Base-by-base conservation (phyloP, 2,329 filamentous ascomycete species). In the Microdochium paspali region DNA sequence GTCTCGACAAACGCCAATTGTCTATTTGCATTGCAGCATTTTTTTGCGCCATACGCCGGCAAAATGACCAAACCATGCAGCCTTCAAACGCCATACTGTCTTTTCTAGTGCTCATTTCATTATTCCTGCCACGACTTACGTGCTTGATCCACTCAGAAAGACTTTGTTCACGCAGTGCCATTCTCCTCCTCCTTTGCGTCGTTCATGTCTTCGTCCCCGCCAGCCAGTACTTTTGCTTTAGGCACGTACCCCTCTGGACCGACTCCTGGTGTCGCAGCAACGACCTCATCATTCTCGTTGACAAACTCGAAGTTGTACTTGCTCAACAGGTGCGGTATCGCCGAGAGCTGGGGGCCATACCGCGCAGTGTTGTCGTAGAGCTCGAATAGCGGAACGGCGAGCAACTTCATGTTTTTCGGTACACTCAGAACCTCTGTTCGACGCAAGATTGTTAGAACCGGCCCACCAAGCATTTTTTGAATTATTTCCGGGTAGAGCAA, bases 331-430 rank as follows among this genome's bases (percentile, higher is more conserved):
- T 98, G 93, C 0, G 93, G 93, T 48, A 98, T 97, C 1, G 93
- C 93, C 1, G 90, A 95, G 15, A 98, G 81, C 64, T 98, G 93
- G 4, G 93, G 93, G 0, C 93, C 93, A 63, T 98, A 98, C 50
- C 93, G 78, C 12, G 85, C 86, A 1, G 89, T 95, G 67, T 98
- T 98, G 61, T 98, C 93, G 72, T 98, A 98, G 32, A 98, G 81
- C 70, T 98, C 93, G 68, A 97, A 97, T 1, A 98, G 76, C 1
- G 93, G 93, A 1, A 98, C 93, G 1, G 93, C 93, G 35, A 98
- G 84, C 23, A 98, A 82, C 66, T 98, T 98, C 93, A 98, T 97
- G 70, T 98, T 98, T 73, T 98, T 98, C 0, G 93, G 93, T 9
- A 98, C 93, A 60, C 87, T 94, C 40, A 98, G 77, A 13, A 97